Conservation (phyloP, 2,329 filamentous ascomycete species). For the Talaromyces albobiverticillius region DNA sequence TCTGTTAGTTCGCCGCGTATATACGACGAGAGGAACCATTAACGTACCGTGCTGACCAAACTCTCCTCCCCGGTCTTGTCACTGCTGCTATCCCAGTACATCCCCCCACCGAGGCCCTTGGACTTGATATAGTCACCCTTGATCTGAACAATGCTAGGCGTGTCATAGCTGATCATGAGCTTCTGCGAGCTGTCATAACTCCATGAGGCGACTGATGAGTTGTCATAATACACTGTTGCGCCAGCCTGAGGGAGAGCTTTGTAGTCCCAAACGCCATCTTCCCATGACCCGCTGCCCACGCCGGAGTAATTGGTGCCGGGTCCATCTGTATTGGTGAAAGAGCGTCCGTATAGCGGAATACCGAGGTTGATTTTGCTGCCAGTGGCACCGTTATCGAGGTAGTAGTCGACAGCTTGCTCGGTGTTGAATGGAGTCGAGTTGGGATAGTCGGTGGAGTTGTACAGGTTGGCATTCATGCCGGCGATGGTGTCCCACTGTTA, state of each 20-base stretch:
- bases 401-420: slow-evolving; percentile 66
- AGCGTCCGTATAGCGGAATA: slow-evolving; percentile 88
- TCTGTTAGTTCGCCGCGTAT: neutral
- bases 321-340: slow-evolving; percentile 76
- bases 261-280: slow-evolving; percentile 80
- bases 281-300: slow-evolving; percentile 62
- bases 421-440: slow-evolving; percentile 75
- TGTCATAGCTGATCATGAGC: slow-evolving; percentile 73
- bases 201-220: slow-evolving; percentile 60
- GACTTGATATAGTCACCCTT: slow-evolving; percentile 66
- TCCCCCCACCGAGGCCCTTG: slow-evolving; percentile 73
- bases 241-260: slow-evolving; percentile 74
- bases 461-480: slow-evolving; percentile 62
- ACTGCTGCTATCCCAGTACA: slow-evolving; percentile 93
- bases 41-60: slow-evolving; percentile 58
- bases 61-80: slow-evolving; percentile 66
- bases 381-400: slow-evolving; percentile 62
- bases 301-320: slow-evolving; percentile 68
- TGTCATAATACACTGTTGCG: slow-evolving; percentile 59
- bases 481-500: slow-evolving; percentile 12
- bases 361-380: slow-evolving; percentile 77
- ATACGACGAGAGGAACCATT: neutral
- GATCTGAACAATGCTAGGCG: slow-evolving; percentile 49
- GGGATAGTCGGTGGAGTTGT: slow-evolving; percentile 56
- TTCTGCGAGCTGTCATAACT: slow-evolving; percentile 61